Base-by-base conservation (phyloP, 1,284 basidiomycete species). In the Ustilago xerochloae region DNA sequence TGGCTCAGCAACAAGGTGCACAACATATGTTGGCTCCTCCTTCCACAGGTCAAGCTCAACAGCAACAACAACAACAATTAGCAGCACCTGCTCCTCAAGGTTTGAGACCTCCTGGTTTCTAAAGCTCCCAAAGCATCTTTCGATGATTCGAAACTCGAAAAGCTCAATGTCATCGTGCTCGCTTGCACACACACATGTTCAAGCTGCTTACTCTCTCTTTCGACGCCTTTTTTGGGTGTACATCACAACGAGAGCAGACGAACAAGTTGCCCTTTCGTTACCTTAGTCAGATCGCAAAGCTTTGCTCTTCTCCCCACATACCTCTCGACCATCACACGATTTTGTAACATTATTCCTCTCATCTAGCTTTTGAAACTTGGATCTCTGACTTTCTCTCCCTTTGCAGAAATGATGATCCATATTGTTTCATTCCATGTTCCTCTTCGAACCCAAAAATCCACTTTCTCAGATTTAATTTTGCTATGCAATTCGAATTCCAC, bases 1-100 rank as follows among this genome's bases (percentile, higher is more conserved):
- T 93, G 77, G 92, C 93, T 54, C 94, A 97, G 85, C 93, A 94
- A 85, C 91, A 93, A 82, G 94, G 94, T 38, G 91, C 91, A 18
- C 93, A 95, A 86, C 91, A 78, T 52, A 76, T 78, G 70, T 35
- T 78, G 20, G 63, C 67, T 16, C 68, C 75, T 9, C 39, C 61
- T 20, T 53, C 46, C 36, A 56, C n/a, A 45, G 18, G 22, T 36
- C 55, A 62, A 32, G 45, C 49, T 33, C 59, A 53, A 16, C 59
- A 65, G 47, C 59, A n/a, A n/a, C n/a, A n/a, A n/a, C n/a, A n/a
- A n/a, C n/a, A n/a, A n/a, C n/a, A n/a, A n/a, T n/a, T n/a, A n/a
- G n/a, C n/a, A n/a, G n/a, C 51, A 15, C 50, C 45, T 28, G 50
- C 60, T 46, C 67, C 67, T n/a, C 70, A 76, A 50, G 62, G 80